A percentile compares a stretch with the other conserved stretches of the same genome.
These are phyloP conservation scores for Borovskyia barvae DNA, from an alignment of 208 protist species.

Conservation along the genomic window DNA sequence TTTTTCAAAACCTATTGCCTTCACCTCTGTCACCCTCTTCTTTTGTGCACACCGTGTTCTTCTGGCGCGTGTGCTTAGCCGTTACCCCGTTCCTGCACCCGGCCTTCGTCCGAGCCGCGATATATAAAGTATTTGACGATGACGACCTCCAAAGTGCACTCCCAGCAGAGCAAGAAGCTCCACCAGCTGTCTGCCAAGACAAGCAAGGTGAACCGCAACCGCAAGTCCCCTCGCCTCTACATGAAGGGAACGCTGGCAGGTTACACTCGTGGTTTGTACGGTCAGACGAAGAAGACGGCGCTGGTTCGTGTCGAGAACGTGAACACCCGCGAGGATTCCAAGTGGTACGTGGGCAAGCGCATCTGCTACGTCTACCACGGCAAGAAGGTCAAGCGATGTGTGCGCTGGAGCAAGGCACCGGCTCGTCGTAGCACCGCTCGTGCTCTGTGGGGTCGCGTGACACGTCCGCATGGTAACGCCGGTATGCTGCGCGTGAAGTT, in stretches of 20 bases:
- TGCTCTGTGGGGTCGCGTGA: conserved; percentile 98
- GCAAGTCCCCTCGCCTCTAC: conserved; percentile 88
- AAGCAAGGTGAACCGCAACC: conserved; percentile 81
- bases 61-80: too few relatives aligned
- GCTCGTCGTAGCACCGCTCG: conserved; percentile 89
- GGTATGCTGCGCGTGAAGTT: conserved; percentile 98
- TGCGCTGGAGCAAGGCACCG: conserved; percentile 89
- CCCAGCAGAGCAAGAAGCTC: conserved; percentile 90
- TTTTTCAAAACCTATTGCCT: too few relatives aligned
- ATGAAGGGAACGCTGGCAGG: conserved; percentile 90
- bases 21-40: too few relatives aligned
- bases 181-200: conserved; percentile 86
- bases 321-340: conserved; percentile 92
- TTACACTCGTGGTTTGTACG: conserved; percentile 90
- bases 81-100: too few relatives aligned
- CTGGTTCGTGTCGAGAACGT: conserved; percentile 97
- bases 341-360: conserved; percentile 99
- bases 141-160: too few relatives aligned
- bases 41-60: too few relatives aligned
- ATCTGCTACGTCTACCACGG: conserved; percentile 98
- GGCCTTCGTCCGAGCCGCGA: too few relatives aligned
- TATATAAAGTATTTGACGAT: too few relatives aligned
- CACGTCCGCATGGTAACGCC: conserved; percentile 96
- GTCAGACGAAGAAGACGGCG: conserved; percentile 94
- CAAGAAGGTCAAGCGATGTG: conserved; percentile 91